Evolutionary conservation across 192 early-diverging fungal species (phyloP), one percentile per base, ranked within the genome.

Genomic region (Backusella circina): DNA sequence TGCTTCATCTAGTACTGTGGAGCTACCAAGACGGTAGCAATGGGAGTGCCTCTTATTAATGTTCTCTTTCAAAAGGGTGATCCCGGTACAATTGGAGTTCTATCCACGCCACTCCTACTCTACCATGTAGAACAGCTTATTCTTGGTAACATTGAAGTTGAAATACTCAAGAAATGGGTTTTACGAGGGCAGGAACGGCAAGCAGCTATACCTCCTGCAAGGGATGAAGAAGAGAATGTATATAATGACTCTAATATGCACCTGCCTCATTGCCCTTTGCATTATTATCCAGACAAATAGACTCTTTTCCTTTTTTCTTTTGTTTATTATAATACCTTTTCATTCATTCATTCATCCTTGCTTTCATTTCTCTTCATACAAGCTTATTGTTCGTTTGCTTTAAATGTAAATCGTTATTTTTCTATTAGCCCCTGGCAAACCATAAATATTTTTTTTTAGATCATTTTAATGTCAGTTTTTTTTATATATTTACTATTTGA

Each of bases 31-130:
- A 91, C 91, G 1, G 89, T 93, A n/a, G 89, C 91, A 1, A 85
- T 93, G 80, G 91, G 91, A 13, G 89, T 93, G 15, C 91, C 91
- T 1, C 82, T 93, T 64, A 91, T 93, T 78, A 90, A 91, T 72
- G 85, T 91, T n/a, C 78, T 93, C 64, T 92, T 89, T 65, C 74
- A 79, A 28, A 78, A 75, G 23, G 77, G 76, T 2, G 73, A 76
- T 36, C 89, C 84, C 32, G 78, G 80, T 66, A 76, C 81, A 73
- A 67, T 70, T 10, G 91, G 91, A 32, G 79, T 93, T 26, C 77
- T 91, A 37, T 84, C 86, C 1, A 85, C 88, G 0, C 91, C 91
- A 2, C 76, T 93, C 18, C 69, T 93, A 35, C 80, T 91, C 51
- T 93, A 93, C 76, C 91, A 93, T 75, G 87, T 90, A 21, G 88